phyloP scores from a whole-genome alignment of 2,329 filamentous ascomycete species.

The Phoma herbarum region DNA sequence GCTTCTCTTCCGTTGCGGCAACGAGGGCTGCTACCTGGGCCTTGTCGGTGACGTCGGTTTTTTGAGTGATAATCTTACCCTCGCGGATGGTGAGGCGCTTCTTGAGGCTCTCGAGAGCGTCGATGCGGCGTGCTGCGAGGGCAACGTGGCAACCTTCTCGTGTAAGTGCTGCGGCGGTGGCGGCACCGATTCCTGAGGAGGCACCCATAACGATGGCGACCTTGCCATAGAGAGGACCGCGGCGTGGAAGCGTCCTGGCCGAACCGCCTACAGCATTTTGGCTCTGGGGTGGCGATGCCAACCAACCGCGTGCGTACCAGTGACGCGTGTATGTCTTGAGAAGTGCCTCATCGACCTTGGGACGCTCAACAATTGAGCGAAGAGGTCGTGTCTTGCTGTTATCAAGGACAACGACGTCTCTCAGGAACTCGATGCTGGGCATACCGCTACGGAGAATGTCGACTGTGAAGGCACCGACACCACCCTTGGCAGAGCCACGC shows the following conservation, averaged over 20 bases:
- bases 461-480: conserved; percentile 77
- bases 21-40: conserved; percentile 73
- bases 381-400: conserved; percentile 72
- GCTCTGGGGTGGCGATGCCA: conserved; percentile 68
- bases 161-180: conserved; percentile 73
- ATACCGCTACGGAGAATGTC: conserved; percentile 83
- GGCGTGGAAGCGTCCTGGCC: conserved; percentile 55
- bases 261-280: conserved; percentile 57
- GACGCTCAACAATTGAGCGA: conserved; percentile 66
- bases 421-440: conserved; percentile 76
- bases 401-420: conserved; percentile 76
- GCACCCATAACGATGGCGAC: conserved; percentile 82
- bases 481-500: conserved; percentile 69
- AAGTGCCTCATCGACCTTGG: conserved; percentile 73
- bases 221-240: conserved; percentile 70
- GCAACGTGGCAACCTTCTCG: conserved; percentile 76
- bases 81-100: conserved; percentile 64
- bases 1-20: conserved; percentile 64
- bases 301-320: conserved; percentile 82
- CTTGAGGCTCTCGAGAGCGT: conserved; percentile 74
- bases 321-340: conserved; percentile 81
- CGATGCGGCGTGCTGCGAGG: conserved; percentile 74
- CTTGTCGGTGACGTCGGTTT: conserved; percentile 76
- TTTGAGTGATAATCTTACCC: conserved; percentile 72
- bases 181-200: conserved; percentile 80